These are phyloP conservation scores for Pseudogymnoascus sp. DNA, from an alignment of 2,329 filamentous ascomycete species.

Conservation along the genomic window DNA sequence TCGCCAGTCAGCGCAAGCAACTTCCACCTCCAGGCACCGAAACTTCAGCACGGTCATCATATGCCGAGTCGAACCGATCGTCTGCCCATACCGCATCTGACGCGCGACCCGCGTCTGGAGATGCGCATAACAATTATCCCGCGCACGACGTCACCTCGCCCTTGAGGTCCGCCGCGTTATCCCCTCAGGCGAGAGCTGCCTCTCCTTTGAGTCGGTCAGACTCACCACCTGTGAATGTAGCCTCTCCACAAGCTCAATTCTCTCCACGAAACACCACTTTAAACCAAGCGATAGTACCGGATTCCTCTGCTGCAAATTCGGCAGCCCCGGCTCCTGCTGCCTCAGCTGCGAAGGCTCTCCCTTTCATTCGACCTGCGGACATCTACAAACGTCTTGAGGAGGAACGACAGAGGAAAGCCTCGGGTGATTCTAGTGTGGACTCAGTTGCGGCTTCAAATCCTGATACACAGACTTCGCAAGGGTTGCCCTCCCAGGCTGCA, in stretches of 20 bases:
- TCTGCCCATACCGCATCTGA: constrained; percentile 15
- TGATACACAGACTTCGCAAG: constrained; percentile 11
- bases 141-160: constrained; percentile 44
- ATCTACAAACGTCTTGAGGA: constrained; percentile 68
- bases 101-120: constrained; percentile 18
- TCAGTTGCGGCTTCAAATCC: constrained; percentile 30
- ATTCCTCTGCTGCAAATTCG: constrained; percentile 25
- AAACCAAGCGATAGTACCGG: constrained; percentile 37
- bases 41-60: neutral
- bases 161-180: constrained; percentile 38
- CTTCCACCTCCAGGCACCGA: constrained; percentile 7
- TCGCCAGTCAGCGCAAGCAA: constrained; percentile 21
- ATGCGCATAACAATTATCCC: constrained; percentile 28
- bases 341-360: constrained; percentile 42
- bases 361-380: constrained; percentile 67
- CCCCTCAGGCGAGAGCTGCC: constrained; percentile 38
- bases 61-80: constrained; percentile 18
- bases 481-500: neutral
- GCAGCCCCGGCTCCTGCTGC: constrained; percentile 17
- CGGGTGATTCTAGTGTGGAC: constrained; percentile 49
- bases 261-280: constrained; percentile 58
- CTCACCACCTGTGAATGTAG: constrained; percentile 13
- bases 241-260: constrained; percentile 37
- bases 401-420: constrained; percentile 53
- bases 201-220: neutral